Base-by-base conservation (phyloP, 192 early-diverging fungal species). In the Lunasporangiospora selenospora region DNA sequence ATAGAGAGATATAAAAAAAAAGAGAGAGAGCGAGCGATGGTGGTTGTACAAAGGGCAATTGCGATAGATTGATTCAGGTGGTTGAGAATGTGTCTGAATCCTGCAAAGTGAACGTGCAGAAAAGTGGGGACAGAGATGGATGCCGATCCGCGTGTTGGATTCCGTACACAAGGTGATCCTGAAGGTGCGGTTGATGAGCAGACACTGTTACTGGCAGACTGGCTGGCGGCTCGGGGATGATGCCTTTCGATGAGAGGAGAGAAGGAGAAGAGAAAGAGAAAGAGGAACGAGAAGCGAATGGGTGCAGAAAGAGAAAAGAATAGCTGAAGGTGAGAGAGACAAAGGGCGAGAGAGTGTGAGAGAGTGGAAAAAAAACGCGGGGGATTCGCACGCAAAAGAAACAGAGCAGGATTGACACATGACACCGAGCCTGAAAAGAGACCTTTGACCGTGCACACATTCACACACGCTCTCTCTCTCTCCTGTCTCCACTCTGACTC, bases 51-150 rank as follows among this genome's bases (percentile, higher is more conserved):
- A 1, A 5, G 23, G 45, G 11, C 10, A 3, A 12, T 21, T 47
- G 45, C 18, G 21, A 12, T 21, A 23, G 11, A 18, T 32, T 2
- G 34, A 30, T 38, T 16, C 34, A 9, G 23, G 23, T 18, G 37
- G 6, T 7, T 12, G 4, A 38, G 48, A 41, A 9, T 18, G 27
- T 34, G 48, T 10, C 4, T 38, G 19, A 4, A 62, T 62, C 59
- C 43, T 36, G 59, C 59, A 62, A 62, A 62, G 59, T 62, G 59
- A 62, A 62, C 59, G 51, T 6, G 26, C 19, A 58, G 10, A 32
- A 26, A 44, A 12, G 11, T 3, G 8, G 18, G 31, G 26, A 30
- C 26, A 39, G 6, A 19, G 27, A 40, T 15, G 13, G 21, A 13
- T 54, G n/a, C n/a, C n/a, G n/a, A n/a, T n/a, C n/a, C n/a, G n/a